Evolutionary conservation across 495 filamentous ascomycete genomes (phyloP).

Genomic region (Melanomma pulvis-pyrius): DNA sequence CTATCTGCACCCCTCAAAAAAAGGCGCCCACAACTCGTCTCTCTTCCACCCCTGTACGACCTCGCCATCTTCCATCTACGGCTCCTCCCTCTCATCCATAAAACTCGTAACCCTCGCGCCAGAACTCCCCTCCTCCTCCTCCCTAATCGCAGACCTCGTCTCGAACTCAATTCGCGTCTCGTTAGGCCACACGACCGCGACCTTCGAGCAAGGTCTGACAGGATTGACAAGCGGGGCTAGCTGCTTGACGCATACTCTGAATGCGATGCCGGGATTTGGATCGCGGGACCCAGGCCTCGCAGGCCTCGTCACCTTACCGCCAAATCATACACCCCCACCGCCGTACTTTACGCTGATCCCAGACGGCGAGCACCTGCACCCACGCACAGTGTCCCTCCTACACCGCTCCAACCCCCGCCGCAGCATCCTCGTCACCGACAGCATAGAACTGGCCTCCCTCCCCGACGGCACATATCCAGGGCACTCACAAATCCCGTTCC

Average conservation of each 20-base stretch:
- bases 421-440: conserved; percentile 64
- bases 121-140: conserved; percentile 39
- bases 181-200: conserved; percentile 47
- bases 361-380: conserved; percentile 66
- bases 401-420: conserved; percentile 60
- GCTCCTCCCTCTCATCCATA: conserved; percentile 32
- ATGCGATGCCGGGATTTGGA: conserved; percentile 46
- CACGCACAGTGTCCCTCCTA: conserved; percentile 61
- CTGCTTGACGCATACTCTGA: conserved; percentile 48
- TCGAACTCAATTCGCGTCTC: conserved; percentile 42
- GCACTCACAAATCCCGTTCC: conserved; percentile 50
- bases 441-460: conserved; percentile 58
- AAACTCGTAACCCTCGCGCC: conserved; percentile 48
- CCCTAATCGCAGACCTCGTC: conserved; percentile 39
- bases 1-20: conserved; percentile 47
- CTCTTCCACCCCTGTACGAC: conserved; percentile 42
- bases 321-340: conserved; percentile 35
- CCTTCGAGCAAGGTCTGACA: conserved; percentile 42
- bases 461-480: conserved; percentile 59
- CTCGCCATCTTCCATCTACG: conserved; percentile 41
- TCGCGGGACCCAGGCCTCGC: conserved; percentile 47
- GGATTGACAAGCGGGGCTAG: conserved; percentile 45
- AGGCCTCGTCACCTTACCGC: conserved; percentile 41
- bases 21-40: conserved; percentile 47
- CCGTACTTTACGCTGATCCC: conserved; percentile 66